Conservation (phyloP, 768 basidiomycete species). For the Gyrodon lividus region DNA sequence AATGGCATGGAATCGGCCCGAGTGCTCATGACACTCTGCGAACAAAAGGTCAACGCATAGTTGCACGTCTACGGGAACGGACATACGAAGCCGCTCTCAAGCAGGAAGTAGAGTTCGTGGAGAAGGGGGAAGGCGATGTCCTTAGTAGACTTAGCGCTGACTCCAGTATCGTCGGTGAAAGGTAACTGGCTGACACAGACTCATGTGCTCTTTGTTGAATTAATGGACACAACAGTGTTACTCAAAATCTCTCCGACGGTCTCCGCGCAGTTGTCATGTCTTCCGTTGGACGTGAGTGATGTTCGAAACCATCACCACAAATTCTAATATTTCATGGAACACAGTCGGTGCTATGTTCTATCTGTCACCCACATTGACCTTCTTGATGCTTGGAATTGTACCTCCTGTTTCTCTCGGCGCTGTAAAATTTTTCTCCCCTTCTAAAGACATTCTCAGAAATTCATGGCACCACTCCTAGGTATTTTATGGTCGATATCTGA, state of each 20-base stretch:
- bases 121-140: conserved; percentile 91
- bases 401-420: conserved; percentile 86
- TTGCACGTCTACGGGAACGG: conserved; percentile 78
- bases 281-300: conserved; percentile 79
- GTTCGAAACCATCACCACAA: background rate
- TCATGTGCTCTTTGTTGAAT: background rate
- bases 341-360: conserved; percentile 94
- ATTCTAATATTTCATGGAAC: background rate
- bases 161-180: conserved; percentile 91
- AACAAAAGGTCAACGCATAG: conserved; percentile 75
- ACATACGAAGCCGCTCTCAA: conserved; percentile 81
- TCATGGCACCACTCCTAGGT: conserved; percentile 50
- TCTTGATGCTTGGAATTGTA: conserved; percentile 91
- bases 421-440: conserved; percentile 38
- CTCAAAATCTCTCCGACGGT: conserved; percentile 79
- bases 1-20: background rate
- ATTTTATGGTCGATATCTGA: conserved; percentile 93
- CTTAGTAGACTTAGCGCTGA: conserved; percentile 89
- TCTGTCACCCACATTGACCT: conserved; percentile 82
- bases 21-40: background rate
- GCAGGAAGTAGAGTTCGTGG: conserved; percentile 93
- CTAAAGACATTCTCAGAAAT: conserved; percentile 3
- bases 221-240: conserved; percentile 47
- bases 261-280: conserved; percentile 87
- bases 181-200: conserved; percentile 40